These are phyloP conservation scores for Myotisia sp. DNA, from an alignment of 2,329 filamentous ascomycete genomes.

Conservation along the genomic window DNA sequence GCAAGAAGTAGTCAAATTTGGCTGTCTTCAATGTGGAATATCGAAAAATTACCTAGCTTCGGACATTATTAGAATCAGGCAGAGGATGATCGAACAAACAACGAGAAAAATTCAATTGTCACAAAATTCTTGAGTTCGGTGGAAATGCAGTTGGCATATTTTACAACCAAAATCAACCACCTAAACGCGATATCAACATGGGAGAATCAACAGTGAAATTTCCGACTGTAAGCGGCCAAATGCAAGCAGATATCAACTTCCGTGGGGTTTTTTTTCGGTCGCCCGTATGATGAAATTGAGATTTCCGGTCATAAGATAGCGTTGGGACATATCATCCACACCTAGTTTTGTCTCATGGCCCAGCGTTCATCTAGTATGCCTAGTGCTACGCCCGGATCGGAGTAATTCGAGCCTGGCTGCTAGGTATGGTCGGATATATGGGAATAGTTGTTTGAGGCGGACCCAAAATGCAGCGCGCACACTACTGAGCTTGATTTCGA, in stretches of 20 bases:
- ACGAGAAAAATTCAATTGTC: constrained; percentile 24
- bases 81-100: constrained; percentile 24
- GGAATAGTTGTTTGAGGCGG: too few relatives aligned
- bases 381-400: too few relatives aligned
- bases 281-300: too few relatives aligned
- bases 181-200: constrained; percentile 3
- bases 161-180: constrained; percentile 1
- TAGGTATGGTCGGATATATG: too few relatives aligned
- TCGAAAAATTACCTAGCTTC: constrained; percentile 53
- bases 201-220: neutral
- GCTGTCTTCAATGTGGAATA: constrained; percentile 22
- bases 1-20: constrained; percentile 35
- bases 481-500: too few relatives aligned
- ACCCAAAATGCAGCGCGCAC: too few relatives aligned
- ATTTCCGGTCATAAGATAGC: too few relatives aligned
- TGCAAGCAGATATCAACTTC: neutral
- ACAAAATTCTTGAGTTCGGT: constrained; percentile 10
- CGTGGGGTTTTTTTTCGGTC: too few relatives aligned
- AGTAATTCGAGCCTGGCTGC: too few relatives aligned
- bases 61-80: constrained; percentile 56
- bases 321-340: too few relatives aligned
- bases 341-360: too few relatives aligned
- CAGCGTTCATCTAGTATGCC: too few relatives aligned
- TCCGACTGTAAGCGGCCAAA: constrained; percentile 5
- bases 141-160: constrained; percentile 9